phyloP scores from a whole-genome alignment of 2,329 filamentous ascomycete genomes.

The Fusarium veterinarium region DNA sequence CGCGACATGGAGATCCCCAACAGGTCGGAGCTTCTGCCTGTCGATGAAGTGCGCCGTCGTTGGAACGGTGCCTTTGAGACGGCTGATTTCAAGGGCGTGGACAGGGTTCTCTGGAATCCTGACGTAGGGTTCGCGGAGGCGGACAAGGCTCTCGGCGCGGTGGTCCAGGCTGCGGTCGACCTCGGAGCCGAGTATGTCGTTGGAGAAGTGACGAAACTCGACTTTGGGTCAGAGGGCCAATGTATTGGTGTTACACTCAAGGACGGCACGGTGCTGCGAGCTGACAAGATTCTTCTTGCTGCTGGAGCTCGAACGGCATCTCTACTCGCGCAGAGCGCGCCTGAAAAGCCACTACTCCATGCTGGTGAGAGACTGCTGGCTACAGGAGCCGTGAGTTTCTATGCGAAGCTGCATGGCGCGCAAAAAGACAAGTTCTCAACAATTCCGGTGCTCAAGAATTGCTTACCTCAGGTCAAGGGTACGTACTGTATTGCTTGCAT shows the following conservation, averaged over 20 bases:
- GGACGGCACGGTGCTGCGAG: slow-evolving; percentile 59
- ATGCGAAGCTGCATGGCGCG: slow-evolving; percentile 52
- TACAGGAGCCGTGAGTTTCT: slow-evolving; percentile 63
- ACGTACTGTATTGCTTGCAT: slow-evolving; percentile 37
- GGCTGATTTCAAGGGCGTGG: slow-evolving; percentile 66
- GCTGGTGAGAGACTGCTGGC: slow-evolving; percentile 65
- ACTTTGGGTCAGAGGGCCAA: slow-evolving; percentile 58
- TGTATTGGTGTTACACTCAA: slow-evolving; percentile 62
- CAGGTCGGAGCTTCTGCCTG: slow-evolving; percentile 53
- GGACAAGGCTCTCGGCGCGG: slow-evolving; percentile 65
- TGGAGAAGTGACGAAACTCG: slow-evolving; percentile 59
- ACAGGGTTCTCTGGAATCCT: slow-evolving; percentile 67
- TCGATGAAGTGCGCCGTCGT: slow-evolving; percentile 64
- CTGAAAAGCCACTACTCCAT: slow-evolving; percentile 62
- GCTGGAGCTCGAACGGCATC: slow-evolving; percentile 68
- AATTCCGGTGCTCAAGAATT: slow-evolving; percentile 66
- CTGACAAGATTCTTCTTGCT: slow-evolving; percentile 64
- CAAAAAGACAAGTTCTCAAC: slow-evolving; percentile 61
- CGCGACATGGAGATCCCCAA: slow-evolving; percentile 54
- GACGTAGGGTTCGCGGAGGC: slow-evolving; percentile 70
- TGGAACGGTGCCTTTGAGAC: slow-evolving; percentile 69
- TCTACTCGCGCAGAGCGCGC: slow-evolving; percentile 63
- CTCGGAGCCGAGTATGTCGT: slow-evolving; percentile 67
- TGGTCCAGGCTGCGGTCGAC: slow-evolving; percentile 63
- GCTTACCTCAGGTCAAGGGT: slow-evolving; percentile 56